A percentile compares a stretch with the other conserved stretches of the same genome.
phyloP scores from a whole-genome alignment of 345 rosid species.

The Lepidium aucheri region DNA sequence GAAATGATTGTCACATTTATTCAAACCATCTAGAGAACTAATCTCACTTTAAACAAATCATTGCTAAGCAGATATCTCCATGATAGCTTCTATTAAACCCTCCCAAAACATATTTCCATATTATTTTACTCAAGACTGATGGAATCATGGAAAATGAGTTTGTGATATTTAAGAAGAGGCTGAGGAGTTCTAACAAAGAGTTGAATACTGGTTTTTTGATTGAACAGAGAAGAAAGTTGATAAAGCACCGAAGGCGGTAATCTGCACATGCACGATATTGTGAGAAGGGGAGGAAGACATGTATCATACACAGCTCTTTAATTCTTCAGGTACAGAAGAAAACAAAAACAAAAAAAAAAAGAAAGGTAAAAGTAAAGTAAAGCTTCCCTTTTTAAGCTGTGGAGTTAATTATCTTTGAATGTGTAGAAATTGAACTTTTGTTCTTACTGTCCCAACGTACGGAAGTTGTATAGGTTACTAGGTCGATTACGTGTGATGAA shows the following conservation, averaged over 20 bases:
- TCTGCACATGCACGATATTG: conserved; percentile 80
- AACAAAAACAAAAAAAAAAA: not conserved
- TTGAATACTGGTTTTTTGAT: conserved; percentile 7
- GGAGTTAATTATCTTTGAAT: conserved; percentile 18
- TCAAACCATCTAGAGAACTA: not conserved
- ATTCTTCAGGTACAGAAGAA: conserved; percentile 39
- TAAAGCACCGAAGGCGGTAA: conserved; percentile 54
- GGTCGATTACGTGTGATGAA: conserved; percentile 3
- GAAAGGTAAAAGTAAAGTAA: conserved; percentile 3
- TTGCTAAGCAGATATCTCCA: not conserved
- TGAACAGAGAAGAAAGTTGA: conserved; percentile 82
- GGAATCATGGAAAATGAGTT: not conserved
- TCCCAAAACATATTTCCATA: not conserved
- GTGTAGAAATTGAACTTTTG: conserved; percentile 20
- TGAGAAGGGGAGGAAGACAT: conserved; percentile 31
- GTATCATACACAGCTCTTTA: conserved; percentile 20
- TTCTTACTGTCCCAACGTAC: not conserved
- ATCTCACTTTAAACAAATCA: not conserved
- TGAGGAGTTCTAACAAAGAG: not conserved
- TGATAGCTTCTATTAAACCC: not conserved
- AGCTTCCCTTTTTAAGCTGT: conserved; percentile 18
- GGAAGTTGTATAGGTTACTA: conserved; percentile 5
- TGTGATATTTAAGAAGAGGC: not conserved
- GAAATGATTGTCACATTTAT: not conserved
- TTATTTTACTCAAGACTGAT: not conserved